Evolutionary conservation across 225 moss, liverwort and hornwort genomes (phyloP), one percentile per base, ranked within the genome.

Genomic region (Polytrichum formosum): DNA sequence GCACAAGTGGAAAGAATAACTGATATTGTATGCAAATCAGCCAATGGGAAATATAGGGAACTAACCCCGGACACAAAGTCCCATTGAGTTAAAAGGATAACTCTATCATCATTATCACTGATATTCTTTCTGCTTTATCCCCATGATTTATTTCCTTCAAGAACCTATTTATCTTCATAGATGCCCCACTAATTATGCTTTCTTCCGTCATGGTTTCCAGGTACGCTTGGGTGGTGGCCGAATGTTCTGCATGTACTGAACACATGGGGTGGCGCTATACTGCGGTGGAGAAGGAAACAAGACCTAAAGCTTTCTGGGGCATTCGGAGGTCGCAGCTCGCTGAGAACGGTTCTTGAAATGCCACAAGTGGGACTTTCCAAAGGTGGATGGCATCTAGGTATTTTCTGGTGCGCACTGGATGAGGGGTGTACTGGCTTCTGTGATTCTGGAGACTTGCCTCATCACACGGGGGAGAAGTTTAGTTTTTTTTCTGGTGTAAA

Each of bases 191-290:
- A 46, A 46, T 46, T 13, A 37, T 37, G 37, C 37, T 46, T 46
- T 4, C 46, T 46, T 46, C 16, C 4, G 13, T 46, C 46, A 23
- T 19, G 20, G 9, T 67, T 1, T 72, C 78, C 86, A 95, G 93
- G 65, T 95, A 93, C 66, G 93, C 93, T 27, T 97, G 96, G 97
- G 92, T 92, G 67, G 75, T 97, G 65, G 97, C 97, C n/a, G 72
- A 88, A 33, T 97, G 97, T 69, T 77, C 81, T 0, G 80, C 78
- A 29, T 97, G 97, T 78, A 35, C 83, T 72, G 76, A 82, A 54
- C 92, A 94, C 65, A 92, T 97, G 97, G 97, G 97, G 18, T 97
- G 97, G 97, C 91, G 90, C 18, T 97, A 94, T 70, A 91, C 92
- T 19, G 92, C 97, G 53, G 97, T 97, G 7, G 91, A 84, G 73